phyloP scores from a whole-genome alignment of 805 yeast genomes.

The Blastobotrys americana region DNA sequence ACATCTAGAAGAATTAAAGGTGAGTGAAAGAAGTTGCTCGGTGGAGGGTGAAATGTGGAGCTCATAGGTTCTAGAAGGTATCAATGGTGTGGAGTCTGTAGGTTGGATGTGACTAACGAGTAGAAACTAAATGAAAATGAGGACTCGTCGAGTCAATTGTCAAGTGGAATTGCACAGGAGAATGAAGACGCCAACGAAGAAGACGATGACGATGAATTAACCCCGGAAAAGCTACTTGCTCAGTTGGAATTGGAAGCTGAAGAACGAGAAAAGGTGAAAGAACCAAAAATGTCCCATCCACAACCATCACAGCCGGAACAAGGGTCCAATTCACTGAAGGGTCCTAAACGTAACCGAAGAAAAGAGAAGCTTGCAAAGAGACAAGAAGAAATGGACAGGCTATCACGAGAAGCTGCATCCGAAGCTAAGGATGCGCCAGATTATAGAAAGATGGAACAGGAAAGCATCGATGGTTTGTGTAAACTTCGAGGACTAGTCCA shows the following conservation, averaged over 20 bases:
- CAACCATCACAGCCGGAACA: conserved; percentile 7
- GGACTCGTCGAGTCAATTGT: too few relatives aligned
- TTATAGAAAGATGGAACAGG: conserved; percentile 62
- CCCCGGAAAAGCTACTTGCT: conserved; percentile 63
- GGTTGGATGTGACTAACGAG: background rate
- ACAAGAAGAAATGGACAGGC: conserved; percentile 56
- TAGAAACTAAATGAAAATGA: conserved; percentile 16
- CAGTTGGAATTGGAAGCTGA: conserved; percentile 42
- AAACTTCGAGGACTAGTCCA: conserved; percentile 42
- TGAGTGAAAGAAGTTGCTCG: conserved; percentile 5
- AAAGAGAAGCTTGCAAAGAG: conserved; percentile 75
- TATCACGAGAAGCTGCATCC: conserved; percentile 57
- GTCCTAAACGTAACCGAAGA: conserved; percentile 62
- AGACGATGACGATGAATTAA: conserved; percentile 41
- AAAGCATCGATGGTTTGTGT: conserved; percentile 52
- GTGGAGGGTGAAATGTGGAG: background rate
- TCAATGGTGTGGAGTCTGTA: too few relatives aligned
- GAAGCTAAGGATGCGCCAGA: conserved; percentile 69
- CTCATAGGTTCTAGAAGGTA: too few relatives aligned
- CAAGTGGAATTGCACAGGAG: too few relatives aligned
- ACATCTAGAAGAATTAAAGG: conserved; percentile 49
- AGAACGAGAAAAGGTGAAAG: conserved; percentile 17
- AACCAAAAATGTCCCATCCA: conserved; percentile 2
- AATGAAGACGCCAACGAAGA: conserved; percentile 19
- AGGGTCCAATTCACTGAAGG: conserved; percentile 4